A percentile compares a stretch with the other conserved stretches of the same genome.
Conservation (phyloP, 345 rosid species). For the Brassica juncea region DNA sequence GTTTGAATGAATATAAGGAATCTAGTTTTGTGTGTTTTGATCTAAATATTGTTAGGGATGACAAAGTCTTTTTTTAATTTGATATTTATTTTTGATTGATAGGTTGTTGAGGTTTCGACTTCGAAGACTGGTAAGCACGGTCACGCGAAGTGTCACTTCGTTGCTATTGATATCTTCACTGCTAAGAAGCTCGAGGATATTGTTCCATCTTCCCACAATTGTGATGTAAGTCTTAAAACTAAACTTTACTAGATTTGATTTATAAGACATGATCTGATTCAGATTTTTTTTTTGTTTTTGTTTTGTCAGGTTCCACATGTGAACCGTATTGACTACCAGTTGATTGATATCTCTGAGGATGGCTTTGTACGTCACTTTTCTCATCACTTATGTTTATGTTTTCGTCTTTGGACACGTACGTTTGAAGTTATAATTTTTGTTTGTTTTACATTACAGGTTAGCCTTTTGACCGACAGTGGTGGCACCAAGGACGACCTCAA, state of each 20-base stretch:
- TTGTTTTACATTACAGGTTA: slow-evolving; percentile 51
- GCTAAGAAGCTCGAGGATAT: slow-evolving; percentile 87
- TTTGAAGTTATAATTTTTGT: not conserved
- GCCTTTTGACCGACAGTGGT: slow-evolving; percentile 71
- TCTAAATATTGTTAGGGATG: not conserved
- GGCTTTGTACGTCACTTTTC: slow-evolving; percentile 57
- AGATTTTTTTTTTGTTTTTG: not conserved
- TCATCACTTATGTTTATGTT: not conserved
- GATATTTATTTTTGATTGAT: slow-evolving; percentile 1
- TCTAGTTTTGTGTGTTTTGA: not conserved
- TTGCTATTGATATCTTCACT: slow-evolving; percentile 79
- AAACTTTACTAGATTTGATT: not conserved
- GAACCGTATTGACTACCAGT: slow-evolving; percentile 72
- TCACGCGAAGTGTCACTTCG: slow-evolving; percentile 94
- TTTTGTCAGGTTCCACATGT: slow-evolving; percentile 68
- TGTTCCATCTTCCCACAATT: slow-evolving; percentile 89
- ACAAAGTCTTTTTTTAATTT: not conserved
- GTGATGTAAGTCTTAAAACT: slow-evolving; percentile 51
- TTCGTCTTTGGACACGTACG: not conserved
- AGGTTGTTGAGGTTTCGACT: slow-evolving; percentile 93
- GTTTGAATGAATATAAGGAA: not conserved
- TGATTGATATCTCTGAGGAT: slow-evolving; percentile 82
- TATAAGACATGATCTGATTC: slow-evolving; percentile 4
- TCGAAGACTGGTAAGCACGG: slow-evolving; percentile 92
- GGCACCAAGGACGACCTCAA: slow-evolving; percentile 75